phyloP scores from a whole-genome alignment of 208 protist species.

The Trypanosoma caninum region DNA sequence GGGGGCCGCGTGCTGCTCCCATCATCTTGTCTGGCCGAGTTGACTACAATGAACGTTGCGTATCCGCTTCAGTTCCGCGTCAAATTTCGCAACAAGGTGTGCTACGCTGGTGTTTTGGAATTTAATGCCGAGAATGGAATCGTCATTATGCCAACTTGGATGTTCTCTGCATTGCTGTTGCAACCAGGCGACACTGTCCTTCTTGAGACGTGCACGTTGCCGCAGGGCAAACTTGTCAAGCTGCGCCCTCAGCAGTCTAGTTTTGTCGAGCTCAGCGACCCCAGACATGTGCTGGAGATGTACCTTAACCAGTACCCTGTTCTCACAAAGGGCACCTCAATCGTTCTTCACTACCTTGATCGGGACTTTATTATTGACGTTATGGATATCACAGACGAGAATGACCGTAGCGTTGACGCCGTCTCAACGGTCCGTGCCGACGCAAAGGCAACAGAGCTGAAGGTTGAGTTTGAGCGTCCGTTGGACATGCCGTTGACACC shows the following conservation, averaged over 20 bases:
- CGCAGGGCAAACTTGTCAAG: slow-evolving; percentile 85
- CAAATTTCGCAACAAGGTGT: slow-evolving; percentile 22
- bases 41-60: slow-evolving; percentile 72
- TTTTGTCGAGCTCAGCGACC: slow-evolving; percentile 93
- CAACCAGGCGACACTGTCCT: slow-evolving; percentile 46
- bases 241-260: slow-evolving; percentile 87
- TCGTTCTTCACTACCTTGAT: slow-evolving; percentile 90
- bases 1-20: slow-evolving; percentile 88
- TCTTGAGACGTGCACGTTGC: slow-evolving; percentile 75
- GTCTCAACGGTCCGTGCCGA: slow-evolving; percentile 90
- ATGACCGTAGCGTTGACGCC: slow-evolving; percentile 52
- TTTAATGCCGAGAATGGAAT: slow-evolving; percentile 89
- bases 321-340: slow-evolving; percentile 85
- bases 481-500: slow-evolving; percentile 85
- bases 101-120: slow-evolving; percentile 91
- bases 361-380: slow-evolving; percentile 87
- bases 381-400: slow-evolving; percentile 66
- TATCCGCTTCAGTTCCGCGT: slow-evolving; percentile 93
- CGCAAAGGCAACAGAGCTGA: slow-evolving; percentile 80
- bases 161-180: slow-evolving; percentile 88
- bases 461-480: slow-evolving; percentile 93
- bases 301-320: slow-evolving; percentile 87
- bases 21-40: slow-evolving; percentile 60
- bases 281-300: slow-evolving; percentile 90
- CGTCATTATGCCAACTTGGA: slow-evolving; percentile 91